Evolutionary conservation across 306 rosid species (phyloP).

Genomic region (Ormosia emarginata): DNA sequence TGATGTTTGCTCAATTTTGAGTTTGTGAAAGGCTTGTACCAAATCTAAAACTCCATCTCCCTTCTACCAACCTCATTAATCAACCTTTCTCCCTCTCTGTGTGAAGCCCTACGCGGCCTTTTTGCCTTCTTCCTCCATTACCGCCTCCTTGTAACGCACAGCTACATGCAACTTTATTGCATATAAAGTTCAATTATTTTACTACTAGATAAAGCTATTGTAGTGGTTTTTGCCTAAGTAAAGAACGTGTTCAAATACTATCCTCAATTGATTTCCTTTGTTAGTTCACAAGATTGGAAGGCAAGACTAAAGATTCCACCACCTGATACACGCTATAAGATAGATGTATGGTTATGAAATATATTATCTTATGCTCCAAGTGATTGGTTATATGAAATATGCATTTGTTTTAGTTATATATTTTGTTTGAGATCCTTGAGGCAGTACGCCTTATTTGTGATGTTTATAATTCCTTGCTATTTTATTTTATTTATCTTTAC

Average conservation of each 20-base stretch:
- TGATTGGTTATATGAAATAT: constrained; percentile 10
- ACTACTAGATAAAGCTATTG: not conserved
- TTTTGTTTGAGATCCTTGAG: constrained; percentile 10
- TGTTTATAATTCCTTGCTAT: not conserved
- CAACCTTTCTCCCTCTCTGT: too few relatives aligned
- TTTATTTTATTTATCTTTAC: not conserved
- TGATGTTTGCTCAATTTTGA: not conserved
- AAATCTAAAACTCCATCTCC: too few relatives aligned
- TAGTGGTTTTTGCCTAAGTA: not conserved
- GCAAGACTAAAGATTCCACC: constrained; percentile 82
- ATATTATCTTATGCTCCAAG: not conserved
- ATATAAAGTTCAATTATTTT: not conserved
- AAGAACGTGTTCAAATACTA: not conserved
- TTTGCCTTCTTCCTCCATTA: too few relatives aligned
- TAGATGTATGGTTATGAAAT: constrained; percentile 60
- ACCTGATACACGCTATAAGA: constrained; percentile 84
- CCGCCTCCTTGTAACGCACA: too few relatives aligned
- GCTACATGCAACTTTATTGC: not conserved
- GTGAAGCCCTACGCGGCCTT: too few relatives aligned
- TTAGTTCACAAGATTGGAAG: constrained; percentile 99
- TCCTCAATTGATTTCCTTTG: constrained; percentile 12
- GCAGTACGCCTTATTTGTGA: not conserved
- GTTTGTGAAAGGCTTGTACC: constrained; percentile 1
- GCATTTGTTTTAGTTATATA: not conserved
- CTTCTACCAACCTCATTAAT: too few relatives aligned